Base-by-base conservation (phyloP, 768 basidiomycete genomes). In the Cystobasidium tubakii region DNA sequence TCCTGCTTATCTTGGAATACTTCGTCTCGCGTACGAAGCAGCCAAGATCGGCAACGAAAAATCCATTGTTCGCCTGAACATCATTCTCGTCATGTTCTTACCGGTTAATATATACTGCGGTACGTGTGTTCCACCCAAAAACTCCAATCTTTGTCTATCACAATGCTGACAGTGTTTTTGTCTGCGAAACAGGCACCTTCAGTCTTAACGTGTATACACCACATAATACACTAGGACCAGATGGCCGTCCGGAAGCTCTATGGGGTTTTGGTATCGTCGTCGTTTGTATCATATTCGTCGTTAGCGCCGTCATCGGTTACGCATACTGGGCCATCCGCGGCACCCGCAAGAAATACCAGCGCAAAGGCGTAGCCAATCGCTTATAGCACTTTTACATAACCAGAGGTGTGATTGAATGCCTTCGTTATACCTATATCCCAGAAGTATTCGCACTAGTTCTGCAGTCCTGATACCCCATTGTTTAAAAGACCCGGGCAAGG, bases 1-100 rank as follows among this genome's bases (percentile, higher is more conserved):
- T 77, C 91, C 91, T 0, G 88, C 88, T 1, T 94, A 94, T 80
- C 83, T 94, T 6, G 86, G 88, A 15, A 88, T 92, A 69, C 85
- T 97, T 4, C 85, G 88, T 7, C 82, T 88, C 0, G 84, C 85
- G 19, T 85, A 87, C 42, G 84, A 85, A 6, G 83, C 83, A 39
- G 85, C 87, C 0, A 88, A 88, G 80, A 83, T 84, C 9, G 86
- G 85, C 4, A 86, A 85, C 3, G 90, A 90, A 80, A 86, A 85
- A 76, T 85, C 87, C 17, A 81, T 92, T 25, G 78, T 94, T 17
- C 83, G 84, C 60, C 83, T 95, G 3, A 87, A 88, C 0, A 79
- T 85, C n/a, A 84, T 92, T 69, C 86, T 84, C 76, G 84, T 93
- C 54, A 86, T 85, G 0, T 85, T 89, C 36, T 78, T 91, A 19